Percentiles rank a stretch among this genome's conserved stretches.
Evolutionary conservation across 2,329 filamentous ascomycete genomes (phyloP).

Genomic region (Calonectria henricotiae): DNA sequence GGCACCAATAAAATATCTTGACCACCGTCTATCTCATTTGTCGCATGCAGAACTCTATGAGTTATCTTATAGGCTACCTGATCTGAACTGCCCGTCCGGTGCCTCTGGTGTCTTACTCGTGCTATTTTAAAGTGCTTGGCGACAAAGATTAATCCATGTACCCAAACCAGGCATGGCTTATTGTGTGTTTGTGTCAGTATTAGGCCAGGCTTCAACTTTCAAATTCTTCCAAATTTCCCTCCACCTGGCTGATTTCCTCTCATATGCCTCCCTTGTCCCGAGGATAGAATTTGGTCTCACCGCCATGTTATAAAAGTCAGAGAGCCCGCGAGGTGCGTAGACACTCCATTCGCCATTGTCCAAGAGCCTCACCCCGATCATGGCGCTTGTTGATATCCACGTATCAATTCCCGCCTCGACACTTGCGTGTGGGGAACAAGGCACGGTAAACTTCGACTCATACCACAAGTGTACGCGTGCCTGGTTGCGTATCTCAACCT

Average conservation of each 20-base stretch:
- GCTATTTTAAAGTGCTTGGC: no score
- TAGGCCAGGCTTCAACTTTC: slow-evolving; percentile 22
- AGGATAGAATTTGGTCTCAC: slow-evolving; percentile 56
- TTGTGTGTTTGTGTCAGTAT: neutral
- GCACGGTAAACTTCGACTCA: slow-evolving; percentile 52
- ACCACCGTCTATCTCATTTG: no score
- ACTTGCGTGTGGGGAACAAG: slow-evolving; percentile 53
- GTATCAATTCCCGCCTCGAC: slow-evolving; percentile 56
- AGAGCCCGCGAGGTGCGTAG: slow-evolving; percentile 58
- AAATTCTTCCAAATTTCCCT: slow-evolving; percentile 52
- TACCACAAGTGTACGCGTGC: slow-evolving; percentile 61
- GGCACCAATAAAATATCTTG: no score
- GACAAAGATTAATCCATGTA: no score
- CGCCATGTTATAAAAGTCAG: slow-evolving; percentile 56
- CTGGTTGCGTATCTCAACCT: slow-evolving; percentile 60
- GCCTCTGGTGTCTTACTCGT: no score
- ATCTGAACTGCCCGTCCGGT: no score
- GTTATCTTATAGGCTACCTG: neutral
- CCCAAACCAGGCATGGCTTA: no score
- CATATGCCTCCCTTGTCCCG: slow-evolving; percentile 51
- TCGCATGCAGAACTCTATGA: no score
- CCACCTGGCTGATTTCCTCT: slow-evolving; percentile 56
- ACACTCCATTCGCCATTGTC: slow-evolving; percentile 54
- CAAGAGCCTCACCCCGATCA: slow-evolving; percentile 54
- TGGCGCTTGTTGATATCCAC: slow-evolving; percentile 58